phyloP scores from a whole-genome alignment of 192 early-diverging fungal species.

The Helicostylum pulchrum region DNA sequence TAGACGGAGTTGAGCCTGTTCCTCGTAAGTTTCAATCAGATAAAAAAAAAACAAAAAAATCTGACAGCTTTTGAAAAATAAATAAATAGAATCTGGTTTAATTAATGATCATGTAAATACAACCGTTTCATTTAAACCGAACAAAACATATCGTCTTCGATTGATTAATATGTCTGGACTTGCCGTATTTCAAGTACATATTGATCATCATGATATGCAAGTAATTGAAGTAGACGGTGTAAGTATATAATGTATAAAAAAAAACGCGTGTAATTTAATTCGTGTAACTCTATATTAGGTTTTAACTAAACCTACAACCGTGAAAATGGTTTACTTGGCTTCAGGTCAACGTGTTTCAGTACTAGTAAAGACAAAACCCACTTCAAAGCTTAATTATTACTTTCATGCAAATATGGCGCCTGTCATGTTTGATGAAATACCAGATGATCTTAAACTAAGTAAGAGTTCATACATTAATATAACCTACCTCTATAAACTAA shows the following conservation, averaged over 20 bases:
- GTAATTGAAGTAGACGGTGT: constrained; percentile 82
- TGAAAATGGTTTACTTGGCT: constrained; percentile 55
- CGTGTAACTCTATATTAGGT: constrained; percentile 7
- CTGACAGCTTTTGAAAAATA: background rate
- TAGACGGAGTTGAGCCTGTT: constrained; percentile 70
- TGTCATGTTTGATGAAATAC: constrained; percentile 70
- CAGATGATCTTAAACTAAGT: constrained; percentile 53
- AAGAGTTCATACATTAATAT: too few relatives aligned
- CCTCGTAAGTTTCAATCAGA: constrained; percentile 36
- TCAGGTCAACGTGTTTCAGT: constrained; percentile 81
- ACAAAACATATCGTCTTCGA: constrained; percentile 82
- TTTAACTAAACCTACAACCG: constrained; percentile 53
- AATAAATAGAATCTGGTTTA: constrained; percentile 56
- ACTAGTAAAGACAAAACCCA: constrained; percentile 68
- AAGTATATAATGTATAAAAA: constrained; percentile 7
- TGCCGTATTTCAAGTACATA: constrained; percentile 71
- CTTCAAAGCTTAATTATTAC: constrained; percentile 59
- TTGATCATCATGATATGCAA: constrained; percentile 74
- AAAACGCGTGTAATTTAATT: background rate
- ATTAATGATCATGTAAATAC: constrained; percentile 55
- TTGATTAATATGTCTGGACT: constrained; percentile 81
- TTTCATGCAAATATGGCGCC: constrained; percentile 75
- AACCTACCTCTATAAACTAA: too few relatives aligned
- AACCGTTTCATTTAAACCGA: constrained; percentile 60
- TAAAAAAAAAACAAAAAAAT: too few relatives aligned